Evolutionary conservation across 345 rosid species (phyloP), one percentile per base, ranked within the genome.

Genomic region (Pistacia atlantica): DNA sequence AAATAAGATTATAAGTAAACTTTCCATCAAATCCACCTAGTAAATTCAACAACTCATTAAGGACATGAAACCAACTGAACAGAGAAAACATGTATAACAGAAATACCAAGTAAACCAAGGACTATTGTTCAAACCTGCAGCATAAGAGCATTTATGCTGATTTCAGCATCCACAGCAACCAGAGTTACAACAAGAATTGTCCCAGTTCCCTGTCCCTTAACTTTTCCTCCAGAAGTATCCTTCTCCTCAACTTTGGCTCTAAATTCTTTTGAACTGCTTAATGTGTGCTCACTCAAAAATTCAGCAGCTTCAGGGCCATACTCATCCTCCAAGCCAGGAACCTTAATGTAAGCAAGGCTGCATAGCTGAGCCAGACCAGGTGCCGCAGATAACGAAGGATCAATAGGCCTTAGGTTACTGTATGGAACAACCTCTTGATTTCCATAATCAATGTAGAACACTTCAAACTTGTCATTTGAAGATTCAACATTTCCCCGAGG

Each of bases 131-230:
- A 12, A 76, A 96, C 99, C 99, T 93, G 90, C 71, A 93, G 85
- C 95, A 96, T 82, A 54, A 92, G 88, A 11, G 97, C 95, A 79
- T 97, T 97, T 77, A 97, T 76, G 75, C 97, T 92, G 46, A 88
- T 82, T 72, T 97, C 99, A 22, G 94, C 87, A 51, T 92, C 94
- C 11, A 85, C 89, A 28, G 92, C 90, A 12, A 86, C 84, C 48
- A 97, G 90, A 13, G 99, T 94, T 5, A 92, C 97, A 28, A 75
- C 72, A 3, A 91, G 87, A 69, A 88, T 75, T 1, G 93, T 84
- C 48, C 99, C 98, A 64, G 98, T 92, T 72, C 98, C 98, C 84
- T 97, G 98, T 52, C 98, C 98, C 81, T 94, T 97, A 62, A 84
- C 86, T 89, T 92, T 97, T 60, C 98, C 98, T 31, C 93, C 97